These are phyloP conservation scores for Phyllachora maydis DNA, from an alignment of 2,329 filamentous ascomycete species.

Conservation along the genomic window DNA sequence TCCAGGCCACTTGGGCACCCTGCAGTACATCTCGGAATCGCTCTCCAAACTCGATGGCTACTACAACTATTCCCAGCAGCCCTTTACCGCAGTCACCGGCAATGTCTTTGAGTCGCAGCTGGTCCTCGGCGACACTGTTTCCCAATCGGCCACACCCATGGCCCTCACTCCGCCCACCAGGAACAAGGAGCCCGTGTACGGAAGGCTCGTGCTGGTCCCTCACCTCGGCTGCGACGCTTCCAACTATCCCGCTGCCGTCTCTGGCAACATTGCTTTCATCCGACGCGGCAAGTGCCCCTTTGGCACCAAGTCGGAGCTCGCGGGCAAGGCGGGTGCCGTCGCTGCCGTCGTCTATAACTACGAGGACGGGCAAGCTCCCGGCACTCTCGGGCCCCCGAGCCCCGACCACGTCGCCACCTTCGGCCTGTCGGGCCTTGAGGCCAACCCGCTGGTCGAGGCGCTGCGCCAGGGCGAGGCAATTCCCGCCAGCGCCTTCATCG, in stretches of 20 bases:
- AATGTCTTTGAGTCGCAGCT: conserved; percentile 37
- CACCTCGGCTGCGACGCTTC: conserved; percentile 41
- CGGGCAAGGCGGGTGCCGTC: conserved; percentile 47
- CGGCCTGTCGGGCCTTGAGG: conserved; percentile 39
- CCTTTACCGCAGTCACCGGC: conserved; percentile 40
- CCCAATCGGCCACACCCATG: conserved; percentile 32
- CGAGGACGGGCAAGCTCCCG: conserved; percentile 36
- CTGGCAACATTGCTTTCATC: conserved; percentile 49
- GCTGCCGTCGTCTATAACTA: conserved; percentile 62
- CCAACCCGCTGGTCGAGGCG: conserved; percentile 28
- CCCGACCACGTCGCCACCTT: conserved; percentile 46
- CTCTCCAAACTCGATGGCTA: conserved; percentile 34
- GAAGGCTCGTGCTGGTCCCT: conserved; percentile 34
- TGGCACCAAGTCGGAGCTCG: conserved; percentile 46
- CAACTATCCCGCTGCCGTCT: conserved; percentile 39
- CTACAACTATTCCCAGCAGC: conserved; percentile 41
- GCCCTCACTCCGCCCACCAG: conserved; percentile 45
- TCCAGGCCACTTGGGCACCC: conserved; percentile 39
- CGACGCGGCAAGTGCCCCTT: conserved; percentile 52
- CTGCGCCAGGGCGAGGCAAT: conserved; percentile 28
- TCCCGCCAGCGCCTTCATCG: conserved; percentile 35
- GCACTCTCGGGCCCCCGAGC: conserved; percentile 44
- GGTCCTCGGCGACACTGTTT: conserved; percentile 29
- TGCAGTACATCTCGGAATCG: conserved; percentile 38
- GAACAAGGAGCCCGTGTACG: conserved; percentile 35